Base-by-base conservation (phyloP, 495 filamentous ascomycete genomes). In the Neurospora tetrasperma region DNA sequence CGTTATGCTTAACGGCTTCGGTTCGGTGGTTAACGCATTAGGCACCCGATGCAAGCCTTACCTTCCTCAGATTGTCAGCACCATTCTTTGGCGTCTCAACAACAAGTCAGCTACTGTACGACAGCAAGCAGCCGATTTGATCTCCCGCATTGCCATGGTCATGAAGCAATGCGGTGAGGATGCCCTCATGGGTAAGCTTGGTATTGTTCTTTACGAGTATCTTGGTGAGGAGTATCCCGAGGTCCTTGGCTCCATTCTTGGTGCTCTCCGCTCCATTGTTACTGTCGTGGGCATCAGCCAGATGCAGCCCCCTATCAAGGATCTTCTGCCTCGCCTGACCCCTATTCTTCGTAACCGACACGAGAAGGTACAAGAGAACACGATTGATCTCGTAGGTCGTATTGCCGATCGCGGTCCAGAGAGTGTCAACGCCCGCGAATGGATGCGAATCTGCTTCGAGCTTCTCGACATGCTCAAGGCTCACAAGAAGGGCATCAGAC, bases 381-480 rank as follows among this genome's bases (percentile, higher is more conserved):
- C 96, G n/a, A 98, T 99, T 77, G 96, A 99, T 79, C 86, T 99
- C 5, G 96, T 99, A 62, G 96, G 96, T 75, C 96, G 96, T 86
- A 98, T 98, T 76, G 96, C 96, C 48, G 96, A 99, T 80, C 92
- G 96, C 76, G 96, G 96, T 14, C 93, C 96, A 10, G 95, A 98
- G 79, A 93, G 90, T 70, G 96, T 99, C 78, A 97, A 96, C 78
- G 94, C 96, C 18, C 89, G 96, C 79, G 96, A 99, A 81, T 98
- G 96, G 96, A 98, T 99, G 96, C 89, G 96, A 77, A 99, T 99
- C 80, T 98, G 96, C 84, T 99, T 98, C 81, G 96, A 99, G 85
- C 86, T 99, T 69, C 88, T 98, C 44, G 96, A 99, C 83, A 98
- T 99, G 96, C 89, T 99, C 74, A 99, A 99, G 83, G 96, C 96